Conservation (phyloP, 495 filamentous ascomycete genomes). For the Aspergillus funiculosus region DNA sequence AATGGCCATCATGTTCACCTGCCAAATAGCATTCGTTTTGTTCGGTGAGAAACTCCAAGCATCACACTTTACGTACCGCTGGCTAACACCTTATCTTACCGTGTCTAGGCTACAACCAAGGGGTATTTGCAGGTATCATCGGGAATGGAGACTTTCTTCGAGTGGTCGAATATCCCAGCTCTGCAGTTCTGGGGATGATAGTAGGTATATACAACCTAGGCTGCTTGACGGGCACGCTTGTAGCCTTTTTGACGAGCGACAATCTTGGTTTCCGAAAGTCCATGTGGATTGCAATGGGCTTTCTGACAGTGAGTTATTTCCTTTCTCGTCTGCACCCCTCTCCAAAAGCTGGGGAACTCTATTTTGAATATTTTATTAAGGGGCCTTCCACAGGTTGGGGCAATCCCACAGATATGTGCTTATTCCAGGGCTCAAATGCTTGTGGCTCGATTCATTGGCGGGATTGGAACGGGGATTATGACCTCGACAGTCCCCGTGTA, state of each 20-base stretch:
- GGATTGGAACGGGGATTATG: conserved; percentile 20
- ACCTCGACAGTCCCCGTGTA: conserved; percentile 29
- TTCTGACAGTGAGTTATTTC: conserved; percentile 25
- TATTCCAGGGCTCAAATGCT: conserved; percentile 40
- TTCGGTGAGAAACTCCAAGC: conserved; percentile 24
- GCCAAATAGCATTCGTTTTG: conserved; percentile 36
- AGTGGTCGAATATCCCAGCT: conserved; percentile 34
- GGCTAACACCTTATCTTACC: conserved; percentile 6
- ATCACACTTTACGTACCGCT: conserved; percentile 1
- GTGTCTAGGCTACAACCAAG: conserved; percentile 49
- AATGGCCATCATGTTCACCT: conserved; percentile 36
- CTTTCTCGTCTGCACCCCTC: neutral
- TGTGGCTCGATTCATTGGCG: conserved; percentile 44
- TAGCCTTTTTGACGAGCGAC: conserved; percentile 42
- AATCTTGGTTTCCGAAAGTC: conserved; percentile 41
- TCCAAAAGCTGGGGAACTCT: neutral
- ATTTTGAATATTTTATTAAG: neutral
- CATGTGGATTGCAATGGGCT: conserved; percentile 37
- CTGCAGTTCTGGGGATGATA: conserved; percentile 40
- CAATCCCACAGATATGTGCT: conserved; percentile 38
- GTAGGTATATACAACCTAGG: conserved; percentile 49
- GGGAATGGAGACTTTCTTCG: conserved; percentile 44
- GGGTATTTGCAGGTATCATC: conserved; percentile 47
- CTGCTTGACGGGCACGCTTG: conserved; percentile 37
- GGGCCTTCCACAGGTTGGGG: conserved; percentile 35